Percentiles rank a stretch among this genome's conserved stretches.
Evolutionary conservation across 345 rosid genomes (phyloP).

Genomic region (Pistacia integerrima): DNA sequence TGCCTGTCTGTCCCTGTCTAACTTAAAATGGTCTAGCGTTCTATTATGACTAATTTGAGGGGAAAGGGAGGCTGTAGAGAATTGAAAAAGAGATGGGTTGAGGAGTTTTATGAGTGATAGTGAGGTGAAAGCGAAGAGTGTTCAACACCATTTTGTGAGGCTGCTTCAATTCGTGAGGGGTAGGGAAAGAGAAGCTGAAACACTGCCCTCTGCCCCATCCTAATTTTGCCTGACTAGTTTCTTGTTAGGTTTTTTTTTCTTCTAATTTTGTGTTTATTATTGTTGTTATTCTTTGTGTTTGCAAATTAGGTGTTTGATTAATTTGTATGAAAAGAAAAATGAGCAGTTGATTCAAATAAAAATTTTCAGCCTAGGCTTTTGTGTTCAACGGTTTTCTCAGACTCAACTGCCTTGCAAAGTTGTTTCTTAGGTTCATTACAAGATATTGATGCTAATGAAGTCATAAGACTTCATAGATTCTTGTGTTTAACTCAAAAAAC

Average conservation of each 20-base stretch:
- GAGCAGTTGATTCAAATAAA: not conserved
- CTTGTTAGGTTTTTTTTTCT: not conserved
- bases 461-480: not conserved
- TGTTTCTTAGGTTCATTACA: not conserved
- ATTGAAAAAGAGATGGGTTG: not conserved
- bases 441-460: not conserved
- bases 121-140: not conserved
- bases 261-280: not conserved
- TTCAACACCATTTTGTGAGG: too few relatives aligned
- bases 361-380: not conserved
- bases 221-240: not conserved
- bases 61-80: not conserved
- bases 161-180: not conserved
- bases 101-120: not conserved
- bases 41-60: not conserved
- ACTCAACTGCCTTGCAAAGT: not conserved
- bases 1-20: too few relatives aligned
- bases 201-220: not conserved
- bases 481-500: constrained; percentile 6
- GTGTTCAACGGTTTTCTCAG: not conserved
- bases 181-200: not conserved
- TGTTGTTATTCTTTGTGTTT: not conserved
- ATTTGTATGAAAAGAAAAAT: not conserved
- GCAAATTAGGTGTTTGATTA: not conserved
- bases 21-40: too few relatives aligned